Conservation (phyloP, 2,329 filamentous ascomycete genomes). For the Alternaria incomplexa region DNA sequence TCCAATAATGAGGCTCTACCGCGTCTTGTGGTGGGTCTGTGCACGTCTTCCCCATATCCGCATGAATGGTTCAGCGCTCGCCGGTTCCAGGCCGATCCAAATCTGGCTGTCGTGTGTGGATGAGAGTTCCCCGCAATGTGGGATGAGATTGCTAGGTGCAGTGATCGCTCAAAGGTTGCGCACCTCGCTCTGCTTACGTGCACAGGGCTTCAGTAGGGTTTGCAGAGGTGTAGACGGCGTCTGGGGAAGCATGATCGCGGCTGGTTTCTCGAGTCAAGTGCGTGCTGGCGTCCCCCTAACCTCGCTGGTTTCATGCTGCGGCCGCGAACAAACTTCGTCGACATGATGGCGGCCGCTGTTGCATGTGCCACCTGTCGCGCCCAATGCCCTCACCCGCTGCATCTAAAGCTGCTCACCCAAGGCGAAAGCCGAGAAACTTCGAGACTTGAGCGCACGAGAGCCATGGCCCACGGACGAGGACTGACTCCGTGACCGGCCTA, state of each 20-base stretch:
- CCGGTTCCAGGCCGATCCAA: constrained; percentile 3
- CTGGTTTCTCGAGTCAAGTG: constrained; percentile 3
- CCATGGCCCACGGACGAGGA: neutral
- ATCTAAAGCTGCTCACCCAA: neutral
- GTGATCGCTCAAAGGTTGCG: neutral
- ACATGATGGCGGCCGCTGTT: neutral
- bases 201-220: neutral
- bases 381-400: neutral
- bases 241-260: constrained; percentile 3
- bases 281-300: neutral
- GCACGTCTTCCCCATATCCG: constrained; percentile 5
- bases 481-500: constrained; percentile 5
- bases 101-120: neutral
- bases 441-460: constrained; percentile 5
- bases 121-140: constrained; percentile 7
- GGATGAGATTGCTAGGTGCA: constrained; percentile 6
- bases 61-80: constrained; percentile 4
- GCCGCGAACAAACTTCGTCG: neutral
- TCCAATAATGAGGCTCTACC: constrained; percentile 1
- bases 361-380: neutral
- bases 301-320: neutral
- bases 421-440: neutral
- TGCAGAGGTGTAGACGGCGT: neutral
- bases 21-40: neutral
- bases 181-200: neutral